Evolutionary conservation across 768 basidiomycete species (phyloP).

Genomic region (Dentipellis fragilis): DNA sequence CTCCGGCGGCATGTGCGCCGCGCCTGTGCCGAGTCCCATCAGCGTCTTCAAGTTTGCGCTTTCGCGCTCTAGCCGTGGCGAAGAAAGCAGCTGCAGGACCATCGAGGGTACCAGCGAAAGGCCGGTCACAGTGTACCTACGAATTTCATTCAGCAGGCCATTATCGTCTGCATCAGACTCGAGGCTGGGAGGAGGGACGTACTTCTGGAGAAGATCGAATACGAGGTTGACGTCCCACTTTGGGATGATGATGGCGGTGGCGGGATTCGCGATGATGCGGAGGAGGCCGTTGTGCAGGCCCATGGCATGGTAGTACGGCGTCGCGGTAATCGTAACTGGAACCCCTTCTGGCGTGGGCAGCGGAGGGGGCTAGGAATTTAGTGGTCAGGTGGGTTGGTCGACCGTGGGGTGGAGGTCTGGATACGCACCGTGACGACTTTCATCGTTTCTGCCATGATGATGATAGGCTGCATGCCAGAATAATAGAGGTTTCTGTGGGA

Average conservation of each 20-base stretch:
- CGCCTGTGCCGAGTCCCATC: background rate
- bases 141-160: background rate
- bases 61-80: background rate
- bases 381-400: background rate
- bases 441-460: slow-evolving; percentile 19
- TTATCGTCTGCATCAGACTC: background rate
- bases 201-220: slow-evolving; percentile 51
- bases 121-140: background rate
- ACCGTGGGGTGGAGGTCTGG: background rate
- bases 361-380: slow-evolving; percentile 25
- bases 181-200: background rate
- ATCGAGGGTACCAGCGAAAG: background rate
- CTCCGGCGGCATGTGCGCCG: background rate
- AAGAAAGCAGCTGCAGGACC: background rate
- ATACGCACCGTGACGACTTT: slow-evolving; percentile 25
- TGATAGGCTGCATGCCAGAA: slow-evolving; percentile 19
- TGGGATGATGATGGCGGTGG: slow-evolving; percentile 44
- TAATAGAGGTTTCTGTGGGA: slow-evolving; percentile 54
- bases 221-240: slow-evolving; percentile 48
- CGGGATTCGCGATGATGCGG: slow-evolving; percentile 33
- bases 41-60: background rate
- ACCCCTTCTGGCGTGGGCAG: slow-evolving; percentile 33
- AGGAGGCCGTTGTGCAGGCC: slow-evolving; percentile 47
- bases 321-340: slow-evolving; percentile 42
- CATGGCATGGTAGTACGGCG: slow-evolving; percentile 63